Percentiles rank a stretch among this genome's conserved stretches.
These are phyloP conservation scores for Epichloe hybrida DNA, from an alignment of 2,329 filamentous ascomycete species.

Conservation along the genomic window DNA sequence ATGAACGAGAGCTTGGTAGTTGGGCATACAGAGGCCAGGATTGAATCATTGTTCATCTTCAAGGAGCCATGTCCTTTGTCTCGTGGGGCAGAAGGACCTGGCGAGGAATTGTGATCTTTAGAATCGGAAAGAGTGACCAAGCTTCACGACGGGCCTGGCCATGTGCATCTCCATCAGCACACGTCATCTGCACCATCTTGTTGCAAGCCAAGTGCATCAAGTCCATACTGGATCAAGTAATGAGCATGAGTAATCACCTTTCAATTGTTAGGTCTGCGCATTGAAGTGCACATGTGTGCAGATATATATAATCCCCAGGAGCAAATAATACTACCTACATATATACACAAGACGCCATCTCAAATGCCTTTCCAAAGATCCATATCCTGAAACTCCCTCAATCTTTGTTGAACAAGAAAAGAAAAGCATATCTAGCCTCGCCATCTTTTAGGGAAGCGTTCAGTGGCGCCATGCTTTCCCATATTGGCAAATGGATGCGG, in stretches of 20 bases:
- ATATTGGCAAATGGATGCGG: conserved; percentile 27
- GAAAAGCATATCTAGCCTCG: not conserved
- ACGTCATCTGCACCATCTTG: not conserved
- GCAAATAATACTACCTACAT: not conserved
- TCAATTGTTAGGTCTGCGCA: not conserved
- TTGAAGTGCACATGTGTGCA: not conserved
- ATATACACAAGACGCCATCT: conserved; percentile 1
- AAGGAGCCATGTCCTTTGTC: not conserved
- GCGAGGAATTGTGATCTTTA: not conserved
- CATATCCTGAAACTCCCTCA: not conserved
- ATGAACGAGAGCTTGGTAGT: not conserved
- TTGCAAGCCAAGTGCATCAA: not conserved
- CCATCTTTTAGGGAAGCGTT: conserved; percentile 25
- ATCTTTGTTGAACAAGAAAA: not conserved
- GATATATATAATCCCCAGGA: not conserved
- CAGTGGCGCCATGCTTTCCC: conserved; percentile 22
- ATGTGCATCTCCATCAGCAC: too few relatives aligned
- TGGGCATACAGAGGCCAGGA: not conserved
- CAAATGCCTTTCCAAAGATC: conserved; percentile 1
- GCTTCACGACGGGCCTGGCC: not conserved
- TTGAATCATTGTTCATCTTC: not conserved
- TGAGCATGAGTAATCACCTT: too few relatives aligned
- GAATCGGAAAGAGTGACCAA: not conserved
- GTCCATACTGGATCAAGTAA: too few relatives aligned
- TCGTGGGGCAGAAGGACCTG: not conserved